Base-by-base conservation (phyloP, 805 yeast species). In the Kazachstania kunashirensis region DNA sequence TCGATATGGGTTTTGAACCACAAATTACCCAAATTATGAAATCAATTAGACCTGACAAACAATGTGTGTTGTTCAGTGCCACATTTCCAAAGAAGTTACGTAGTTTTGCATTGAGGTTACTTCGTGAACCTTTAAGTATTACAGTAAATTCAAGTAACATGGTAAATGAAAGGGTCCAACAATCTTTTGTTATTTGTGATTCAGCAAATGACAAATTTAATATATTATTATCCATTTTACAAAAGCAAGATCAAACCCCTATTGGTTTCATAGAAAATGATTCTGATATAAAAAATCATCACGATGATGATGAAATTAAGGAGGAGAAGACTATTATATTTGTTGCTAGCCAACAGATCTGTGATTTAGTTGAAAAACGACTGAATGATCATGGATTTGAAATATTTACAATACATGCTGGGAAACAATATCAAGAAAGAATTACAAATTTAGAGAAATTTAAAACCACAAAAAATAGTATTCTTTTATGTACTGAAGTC, bases 1-100 rank as follows among this genome's bases (percentile, higher is more conserved):
- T 89, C 62, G 98, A 92, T 57, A 66, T 92, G 71, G 98, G 98
- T 1, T 92, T 92, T 61, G 97, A 85, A 49, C 97, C 98, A 0
- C 98, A 92, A 53, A 85, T 92, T 4, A 76, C 73, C 47, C 84
- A 84, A 49, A 79, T 92, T 16, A 67, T 86, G 53, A 67, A 72
- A 12, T 80, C 81, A 25, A 68, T 84, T 2, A 67, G 96, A 33
- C 92, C 92, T 0, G 96, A 88, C 53, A 67, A 81, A 33, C 97
- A 89, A 52, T 82, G 92, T 13, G 89, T 88, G 3, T 61, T 92
- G 18, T 92, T 89, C 54, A 85, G 96, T 9, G 98, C 98, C 0
- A 92, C 98, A 0, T 86, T 92, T 48, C 95, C 96, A 0, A 63
- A 71, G 5, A 79, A 79, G 41, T 73, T 92, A 70, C 94, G 84